A percentile compares a stretch with the other conserved stretches of the same genome.
Evolutionary conservation across 148 eudicot genomes (phyloP).

Genomic region (Tetragonia tetragonoides): DNA sequence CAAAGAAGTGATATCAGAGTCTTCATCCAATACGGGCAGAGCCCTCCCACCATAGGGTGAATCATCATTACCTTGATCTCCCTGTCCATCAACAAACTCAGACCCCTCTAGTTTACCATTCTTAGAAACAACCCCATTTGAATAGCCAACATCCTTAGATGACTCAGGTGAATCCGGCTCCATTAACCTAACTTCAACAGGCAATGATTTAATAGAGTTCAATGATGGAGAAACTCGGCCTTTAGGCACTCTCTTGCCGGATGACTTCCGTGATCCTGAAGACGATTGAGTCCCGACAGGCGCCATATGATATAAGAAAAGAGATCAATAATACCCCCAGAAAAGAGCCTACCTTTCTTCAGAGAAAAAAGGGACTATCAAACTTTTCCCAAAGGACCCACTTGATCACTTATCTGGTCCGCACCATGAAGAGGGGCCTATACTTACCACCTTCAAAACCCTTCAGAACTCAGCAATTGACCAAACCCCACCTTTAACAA

Average conservation of each 20-base stretch:
- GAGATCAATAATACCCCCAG: conserved; percentile 46
- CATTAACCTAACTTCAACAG: conserved; percentile 53
- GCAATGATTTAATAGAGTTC: conserved; percentile 72
- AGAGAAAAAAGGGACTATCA: conserved; percentile 39
- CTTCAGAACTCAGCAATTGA: conserved; percentile 9
- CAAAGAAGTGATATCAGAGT: conserved; percentile 35
- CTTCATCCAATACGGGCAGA: conserved; percentile 30
- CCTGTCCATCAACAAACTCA: conserved; percentile 18
- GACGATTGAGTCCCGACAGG: conserved; percentile 41
- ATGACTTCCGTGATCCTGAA: conserved; percentile 32
- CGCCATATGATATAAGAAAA: conserved; percentile 44
- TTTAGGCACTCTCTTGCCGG: conserved; percentile 38
- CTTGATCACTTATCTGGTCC: conserved; percentile 28
- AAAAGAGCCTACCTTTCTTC: conserved; percentile 30
- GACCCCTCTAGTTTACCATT: conserved; percentile 30
- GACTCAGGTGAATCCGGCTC: conserved; percentile 25
- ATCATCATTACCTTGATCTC: conserved; percentile 51
- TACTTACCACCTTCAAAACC: conserved; percentile 15
- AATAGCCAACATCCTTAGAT: conserved; percentile 22
- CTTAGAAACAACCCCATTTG: conserved; percentile 28
- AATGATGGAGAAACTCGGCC: conserved; percentile 41
- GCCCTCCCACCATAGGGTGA: conserved; percentile 52
- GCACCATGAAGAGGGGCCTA: conserved; percentile 22
- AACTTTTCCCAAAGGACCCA: conserved; percentile 31
- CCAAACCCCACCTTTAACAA: conserved; percentile 30